Conservation (phyloP, 768 basidiomycete species). For the Kondoa subrosea region DNA sequence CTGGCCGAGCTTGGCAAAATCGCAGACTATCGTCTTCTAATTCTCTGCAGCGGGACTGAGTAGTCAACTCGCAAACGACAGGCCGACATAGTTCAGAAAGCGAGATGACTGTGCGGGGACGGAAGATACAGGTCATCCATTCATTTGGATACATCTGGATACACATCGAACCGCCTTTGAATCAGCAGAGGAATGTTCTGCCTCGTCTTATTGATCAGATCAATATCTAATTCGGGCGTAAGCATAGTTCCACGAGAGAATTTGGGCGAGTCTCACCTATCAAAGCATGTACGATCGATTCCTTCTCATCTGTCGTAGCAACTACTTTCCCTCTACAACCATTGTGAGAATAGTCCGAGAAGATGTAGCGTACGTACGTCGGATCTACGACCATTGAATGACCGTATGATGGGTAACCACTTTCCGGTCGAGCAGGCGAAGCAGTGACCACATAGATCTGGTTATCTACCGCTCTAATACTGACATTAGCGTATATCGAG, state of each 20-base stretch:
- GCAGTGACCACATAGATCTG: conserved; percentile 94
- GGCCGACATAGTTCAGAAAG: too few species aligned
- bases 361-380: conserved; percentile 40
- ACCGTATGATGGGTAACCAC: conserved; percentile 53
- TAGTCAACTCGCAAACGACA: too few species aligned
- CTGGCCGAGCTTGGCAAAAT: too few species aligned
- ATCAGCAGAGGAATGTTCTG: conserved; percentile 12
- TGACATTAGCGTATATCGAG: conserved; percentile 3
- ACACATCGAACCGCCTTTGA: conserved; percentile 17
- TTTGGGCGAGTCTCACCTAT: conserved; percentile 48
- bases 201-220: conserved; percentile 15
- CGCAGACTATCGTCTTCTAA: too few species aligned
- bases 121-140: too few species aligned
- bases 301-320: conserved; percentile 54
- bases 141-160: conserved; percentile 13
- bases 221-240: conserved; percentile 9
- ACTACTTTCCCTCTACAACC: conserved; percentile 54
- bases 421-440: conserved; percentile 73
- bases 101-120: too few species aligned
- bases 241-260: neutral
- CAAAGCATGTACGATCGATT: conserved; percentile 59
- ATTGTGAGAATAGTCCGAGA: conserved; percentile 1
- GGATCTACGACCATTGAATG: conserved; percentile 71
- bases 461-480: conserved; percentile 79
- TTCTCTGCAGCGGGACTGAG: neutral